These are phyloP conservation scores for Phlebiopsis flavidoalba DNA, from an alignment of 768 basidiomycete species.

Conservation along the genomic window DNA sequence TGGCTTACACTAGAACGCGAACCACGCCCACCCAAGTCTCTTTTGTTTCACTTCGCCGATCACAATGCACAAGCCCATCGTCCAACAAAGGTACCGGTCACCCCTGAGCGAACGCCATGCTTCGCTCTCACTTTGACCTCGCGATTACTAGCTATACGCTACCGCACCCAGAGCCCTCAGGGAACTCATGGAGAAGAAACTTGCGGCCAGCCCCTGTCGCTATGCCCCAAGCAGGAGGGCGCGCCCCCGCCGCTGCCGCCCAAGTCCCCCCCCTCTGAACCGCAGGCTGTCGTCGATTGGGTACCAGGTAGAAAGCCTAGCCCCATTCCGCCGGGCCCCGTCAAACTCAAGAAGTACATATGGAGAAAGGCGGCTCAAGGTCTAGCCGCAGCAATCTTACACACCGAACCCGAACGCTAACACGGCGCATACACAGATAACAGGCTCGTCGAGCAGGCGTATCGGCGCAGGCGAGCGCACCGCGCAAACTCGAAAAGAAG, in stretches of 20 bases:
- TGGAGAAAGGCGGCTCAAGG: not conserved
- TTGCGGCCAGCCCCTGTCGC: not conserved
- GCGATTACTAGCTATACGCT: not conserved
- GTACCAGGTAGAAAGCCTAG: not conserved
- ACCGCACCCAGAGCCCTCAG: not conserved
- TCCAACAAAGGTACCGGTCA: too few species aligned
- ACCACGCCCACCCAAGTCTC: too few species aligned
- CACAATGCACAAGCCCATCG: too few species aligned
- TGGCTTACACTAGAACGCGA: too few species aligned
- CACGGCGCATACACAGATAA: not conserved
- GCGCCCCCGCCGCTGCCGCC: not conserved
- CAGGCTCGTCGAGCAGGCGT: not conserved
- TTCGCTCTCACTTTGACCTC: too few species aligned
- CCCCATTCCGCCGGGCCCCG: too few species aligned
- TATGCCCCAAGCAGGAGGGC: not conserved
- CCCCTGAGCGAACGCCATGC: too few species aligned
- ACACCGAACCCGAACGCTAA: not conserved
- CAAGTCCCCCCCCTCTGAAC: not conserved
- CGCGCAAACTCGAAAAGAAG: not conserved
- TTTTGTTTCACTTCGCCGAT: too few species aligned
- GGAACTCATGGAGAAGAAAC: not conserved
- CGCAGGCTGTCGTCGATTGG: not conserved
- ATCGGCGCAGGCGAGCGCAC: not conserved
- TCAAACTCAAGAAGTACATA: not conserved
- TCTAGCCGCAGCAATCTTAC: not conserved